phyloP scores from a whole-genome alignment of 2,329 filamentous ascomycete species.

The Aspergillus piperis region DNA sequence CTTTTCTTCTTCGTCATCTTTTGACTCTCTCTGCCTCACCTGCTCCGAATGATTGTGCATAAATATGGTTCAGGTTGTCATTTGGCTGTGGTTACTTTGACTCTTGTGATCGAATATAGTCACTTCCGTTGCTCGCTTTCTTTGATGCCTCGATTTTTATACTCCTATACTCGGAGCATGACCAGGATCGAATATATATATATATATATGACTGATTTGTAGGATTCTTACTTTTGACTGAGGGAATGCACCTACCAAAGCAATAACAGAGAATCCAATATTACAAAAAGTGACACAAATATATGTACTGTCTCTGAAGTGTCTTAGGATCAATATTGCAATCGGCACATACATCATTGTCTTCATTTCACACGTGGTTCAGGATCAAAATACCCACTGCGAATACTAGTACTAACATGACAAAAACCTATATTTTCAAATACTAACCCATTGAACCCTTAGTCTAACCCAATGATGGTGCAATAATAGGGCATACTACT shows the following conservation, averaged over 20 bases:
- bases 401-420: too few relatives aligned
- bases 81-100: constrained; percentile 4
- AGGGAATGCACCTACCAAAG: too few relatives aligned
- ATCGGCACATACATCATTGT: too few relatives aligned
- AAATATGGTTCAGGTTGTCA: constrained; percentile 6
- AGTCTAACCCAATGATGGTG: too few relatives aligned
- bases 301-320: too few relatives aligned
- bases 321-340: too few relatives aligned
- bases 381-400: too few relatives aligned
- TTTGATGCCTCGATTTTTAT: not conserved
- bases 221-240: not conserved
- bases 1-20: not conserved
- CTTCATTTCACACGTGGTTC: too few relatives aligned
- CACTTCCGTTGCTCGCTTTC: constrained; percentile 7
- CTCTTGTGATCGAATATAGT: constrained; percentile 17
- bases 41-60: constrained; percentile 14
- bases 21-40: constrained; percentile 7
- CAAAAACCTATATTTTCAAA: too few relatives aligned
- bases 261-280: too few relatives aligned
- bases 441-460: too few relatives aligned
- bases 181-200: not conserved
- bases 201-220: not conserved
- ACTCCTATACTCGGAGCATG: not conserved
- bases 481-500: too few relatives aligned
- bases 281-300: not conserved